A percentile compares a stretch with the other conserved stretches of the same genome.
Conservation (phyloP, 2,329 filamentous ascomycete genomes). For the Teratosphaeria destructans region DNA sequence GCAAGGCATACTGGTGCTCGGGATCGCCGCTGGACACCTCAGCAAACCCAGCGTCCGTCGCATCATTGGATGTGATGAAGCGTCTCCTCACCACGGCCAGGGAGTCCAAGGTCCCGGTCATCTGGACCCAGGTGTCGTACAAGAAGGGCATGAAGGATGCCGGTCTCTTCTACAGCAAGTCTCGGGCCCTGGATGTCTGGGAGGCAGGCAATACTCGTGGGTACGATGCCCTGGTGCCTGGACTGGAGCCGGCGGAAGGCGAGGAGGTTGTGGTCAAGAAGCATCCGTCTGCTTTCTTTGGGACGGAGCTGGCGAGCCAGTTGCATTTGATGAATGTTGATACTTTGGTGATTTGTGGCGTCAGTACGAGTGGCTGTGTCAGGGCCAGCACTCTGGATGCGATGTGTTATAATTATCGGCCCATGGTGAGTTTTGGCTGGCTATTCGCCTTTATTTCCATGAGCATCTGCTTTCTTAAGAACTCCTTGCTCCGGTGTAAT, state of each 20-base stretch:
- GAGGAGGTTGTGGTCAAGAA: constrained; percentile 14
- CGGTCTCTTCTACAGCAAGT: constrained; percentile 14
- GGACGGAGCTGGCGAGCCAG: constrained; percentile 9
- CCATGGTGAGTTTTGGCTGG: constrained; percentile 5
- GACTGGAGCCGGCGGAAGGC: constrained; percentile 8
- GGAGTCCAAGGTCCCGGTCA: constrained; percentile 6
- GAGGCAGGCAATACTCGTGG: constrained; percentile 9
- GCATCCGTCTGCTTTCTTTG: constrained; percentile 15
- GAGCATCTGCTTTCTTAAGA: not conserved
- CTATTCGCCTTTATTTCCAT: not conserved
- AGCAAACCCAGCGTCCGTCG: constrained; percentile 11
- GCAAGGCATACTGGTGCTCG: constrained; percentile 16
- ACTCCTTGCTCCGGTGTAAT: not conserved
- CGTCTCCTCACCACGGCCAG: constrained; percentile 9
- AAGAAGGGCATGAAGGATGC: constrained; percentile 14
- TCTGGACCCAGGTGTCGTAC: constrained; percentile 15
- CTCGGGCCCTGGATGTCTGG: constrained; percentile 10
- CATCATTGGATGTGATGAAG: constrained; percentile 11
- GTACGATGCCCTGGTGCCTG: constrained; percentile 5
- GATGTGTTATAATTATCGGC: constrained; percentile 11
- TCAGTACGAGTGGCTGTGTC: constrained; percentile 16
- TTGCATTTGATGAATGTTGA: constrained; percentile 12
- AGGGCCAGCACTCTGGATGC: constrained; percentile 16
- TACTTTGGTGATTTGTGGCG: constrained; percentile 16
- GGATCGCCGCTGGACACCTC: constrained; percentile 13